Base-by-base conservation (phyloP, 2,329 filamentous ascomycete genomes). In the Talaromyces sp. region DNA sequence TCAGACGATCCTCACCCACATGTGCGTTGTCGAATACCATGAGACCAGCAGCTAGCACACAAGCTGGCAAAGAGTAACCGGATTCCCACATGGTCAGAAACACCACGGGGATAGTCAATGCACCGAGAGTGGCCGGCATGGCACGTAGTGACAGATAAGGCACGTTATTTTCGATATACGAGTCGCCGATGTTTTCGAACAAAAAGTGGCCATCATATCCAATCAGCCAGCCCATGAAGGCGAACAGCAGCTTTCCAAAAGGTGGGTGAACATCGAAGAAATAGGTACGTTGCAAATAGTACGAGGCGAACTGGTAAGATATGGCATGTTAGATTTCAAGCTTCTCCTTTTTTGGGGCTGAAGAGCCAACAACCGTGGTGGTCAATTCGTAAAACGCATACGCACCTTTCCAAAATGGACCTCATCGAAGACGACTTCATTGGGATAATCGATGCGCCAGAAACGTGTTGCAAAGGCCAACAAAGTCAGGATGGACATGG, bases 21-120 rank as follows among this genome's bases (percentile, higher is more conserved):
- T 99, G 94, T 52, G 93, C 94, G 68, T 99, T 99, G 78, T 99
- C 94, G 66, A 99, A 90, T 39, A 99, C 87, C 59, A 99, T 82
- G 32, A 99, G 80, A 24, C 89, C 86, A 35, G 94, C 85, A 6
- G 94, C 91, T 52, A 97, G 81, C 50, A 97, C 80, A 71, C 90
- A 96, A 52, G 94, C 94, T 10, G 94, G 94, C 37, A 99, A 81
- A 60, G 91, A 96, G 77, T 99, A 99, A 58, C 92, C 94, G 45
- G 94, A 97, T 77, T 99, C 94, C 94, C 94, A 99, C 94, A 99
- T 99, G 75, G 96, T 99, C 71, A 96, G 78, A 75, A 96, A 99
- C 51, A 90, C 87, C 43, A 93, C 89, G n/a, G 92, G 89, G 47
- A 99, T 91, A 10, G 94, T 99, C 63, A 99, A 79, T 51, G 94